Evolutionary conservation across 495 filamentous ascomycete species (phyloP).

Genomic region (Aspergillus campestris): DNA sequence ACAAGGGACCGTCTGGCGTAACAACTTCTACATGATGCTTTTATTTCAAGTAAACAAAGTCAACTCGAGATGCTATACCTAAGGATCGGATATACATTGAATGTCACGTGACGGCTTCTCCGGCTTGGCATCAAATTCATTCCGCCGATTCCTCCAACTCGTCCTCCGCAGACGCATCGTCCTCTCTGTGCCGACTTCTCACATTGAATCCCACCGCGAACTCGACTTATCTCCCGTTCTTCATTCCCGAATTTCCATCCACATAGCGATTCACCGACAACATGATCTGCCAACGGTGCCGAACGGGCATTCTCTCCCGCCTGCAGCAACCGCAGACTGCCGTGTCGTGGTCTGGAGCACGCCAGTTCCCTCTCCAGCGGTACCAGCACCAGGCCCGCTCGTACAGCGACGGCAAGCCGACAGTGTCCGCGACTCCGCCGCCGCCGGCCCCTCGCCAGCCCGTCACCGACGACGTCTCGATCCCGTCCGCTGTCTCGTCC

Average conservation of each 20-base stretch:
- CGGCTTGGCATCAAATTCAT: constrained; percentile 38
- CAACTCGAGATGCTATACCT: too few species aligned
- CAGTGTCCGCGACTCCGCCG: constrained; percentile 40
- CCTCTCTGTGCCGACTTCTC: constrained; percentile 8
- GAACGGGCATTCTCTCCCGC: constrained; percentile 33
- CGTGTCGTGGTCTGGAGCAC: constrained; percentile 21
- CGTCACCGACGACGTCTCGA: constrained; percentile 24
- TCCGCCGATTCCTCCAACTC: constrained; percentile 31
- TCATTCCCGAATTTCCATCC: neutral
- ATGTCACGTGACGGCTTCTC: constrained; percentile 25
- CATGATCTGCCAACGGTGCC: constrained; percentile 45
- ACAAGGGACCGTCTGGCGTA: too few species aligned
- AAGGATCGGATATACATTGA: too few species aligned
- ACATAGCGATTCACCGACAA: neutral
- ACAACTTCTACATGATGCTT: too few species aligned
- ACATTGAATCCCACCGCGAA: constrained; percentile 4
- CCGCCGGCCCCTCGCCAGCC: constrained; percentile 45
- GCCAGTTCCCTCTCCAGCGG: constrained; percentile 22
- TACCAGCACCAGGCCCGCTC: constrained; percentile 31
- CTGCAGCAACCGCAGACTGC: constrained; percentile 24
- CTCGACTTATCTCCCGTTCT: neutral
- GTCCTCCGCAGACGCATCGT: neutral
- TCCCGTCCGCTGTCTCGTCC: constrained; percentile 35
- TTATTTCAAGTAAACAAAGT: too few species aligned
- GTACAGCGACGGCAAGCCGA: constrained; percentile 34